Percentiles rank a stretch among this genome's conserved stretches.
These are phyloP conservation scores for Malus hybrid DNA, from an alignment of 331 rosid species.

Conservation along the genomic window DNA sequence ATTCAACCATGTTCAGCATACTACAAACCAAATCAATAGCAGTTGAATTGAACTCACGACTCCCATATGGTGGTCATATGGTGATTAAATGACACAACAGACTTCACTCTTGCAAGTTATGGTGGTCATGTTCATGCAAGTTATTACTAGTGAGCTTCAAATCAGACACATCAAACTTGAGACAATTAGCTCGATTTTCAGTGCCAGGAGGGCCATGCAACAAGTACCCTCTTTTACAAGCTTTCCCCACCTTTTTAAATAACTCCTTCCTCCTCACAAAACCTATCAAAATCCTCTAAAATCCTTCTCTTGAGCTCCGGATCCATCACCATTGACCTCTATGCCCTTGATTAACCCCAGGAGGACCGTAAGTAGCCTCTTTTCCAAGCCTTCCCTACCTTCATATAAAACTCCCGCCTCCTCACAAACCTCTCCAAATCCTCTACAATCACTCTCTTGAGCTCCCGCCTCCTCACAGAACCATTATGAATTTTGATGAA, in stretches of 20 bases:
- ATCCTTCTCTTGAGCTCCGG: constrained; percentile 12
- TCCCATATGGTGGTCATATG: no score
- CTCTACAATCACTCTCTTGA: background rate
- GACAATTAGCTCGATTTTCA: background rate
- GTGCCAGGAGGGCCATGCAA: constrained; percentile 34
- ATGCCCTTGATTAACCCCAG: no score
- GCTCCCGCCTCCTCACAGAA: background rate
- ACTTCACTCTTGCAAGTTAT: no score
- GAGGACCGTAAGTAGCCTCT: background rate
- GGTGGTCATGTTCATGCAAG: no score
- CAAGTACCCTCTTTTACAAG: constrained; percentile 39
- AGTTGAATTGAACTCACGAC: no score
- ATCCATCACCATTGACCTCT: constrained; percentile 21
- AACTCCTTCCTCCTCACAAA: constrained; percentile 22
- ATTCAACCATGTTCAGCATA: no score
- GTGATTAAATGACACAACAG: no score
- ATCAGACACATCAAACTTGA: background rate
- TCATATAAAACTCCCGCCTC: background rate
- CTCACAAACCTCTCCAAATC: constrained; percentile 6
- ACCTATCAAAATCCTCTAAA: background rate
- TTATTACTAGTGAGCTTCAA: no score
- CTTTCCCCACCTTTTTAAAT: constrained; percentile 31
- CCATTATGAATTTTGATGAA: no score
- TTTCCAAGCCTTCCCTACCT: constrained; percentile 6
- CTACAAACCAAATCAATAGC: no score